A percentile compares a stretch with the other conserved stretches of the same genome.
Conservation (phyloP, 345 rosid species). For the Clausena lansium region DNA sequence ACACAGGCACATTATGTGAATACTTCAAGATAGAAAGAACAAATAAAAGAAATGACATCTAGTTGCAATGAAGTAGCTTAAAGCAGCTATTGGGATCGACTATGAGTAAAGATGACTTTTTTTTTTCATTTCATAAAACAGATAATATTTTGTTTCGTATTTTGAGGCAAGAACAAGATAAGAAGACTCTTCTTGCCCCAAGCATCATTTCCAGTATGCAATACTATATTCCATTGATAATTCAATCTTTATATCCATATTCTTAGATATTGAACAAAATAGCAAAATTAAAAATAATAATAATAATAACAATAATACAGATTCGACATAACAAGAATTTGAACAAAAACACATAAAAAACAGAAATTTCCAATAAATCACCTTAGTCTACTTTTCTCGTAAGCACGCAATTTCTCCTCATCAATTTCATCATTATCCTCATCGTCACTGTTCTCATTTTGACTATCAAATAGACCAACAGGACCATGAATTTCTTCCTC, state of each 20-base stretch:
- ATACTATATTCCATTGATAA: not conserved
- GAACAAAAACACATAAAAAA: not conserved
- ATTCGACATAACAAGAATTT: not conserved
- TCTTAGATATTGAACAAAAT: not conserved
- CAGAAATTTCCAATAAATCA: conserved; percentile 26
- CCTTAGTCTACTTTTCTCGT: conserved; percentile 82
- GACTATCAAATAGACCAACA: conserved; percentile 62
- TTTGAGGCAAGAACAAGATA: not conserved
- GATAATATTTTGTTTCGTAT: not conserved
- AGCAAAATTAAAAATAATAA: not conserved
- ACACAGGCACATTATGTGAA: not conserved
- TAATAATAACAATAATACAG: not conserved
- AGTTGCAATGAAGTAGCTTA: not conserved
- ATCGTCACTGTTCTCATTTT: conserved; percentile 32
- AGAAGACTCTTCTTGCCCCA: not conserved
- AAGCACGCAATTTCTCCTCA: conserved; percentile 62
- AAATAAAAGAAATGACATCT: not conserved
- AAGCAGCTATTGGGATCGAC: not conserved
- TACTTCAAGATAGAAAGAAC: not conserved
- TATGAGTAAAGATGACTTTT: not conserved
- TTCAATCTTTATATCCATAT: not conserved
- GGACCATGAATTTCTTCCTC: conserved; percentile 97
- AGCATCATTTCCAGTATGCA: not conserved
- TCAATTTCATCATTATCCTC: conserved; percentile 51
- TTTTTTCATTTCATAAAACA: not conserved